Conservation (phyloP, 1,284 basidiomycete genomes). For the Rhodotorula sp. region DNA sequence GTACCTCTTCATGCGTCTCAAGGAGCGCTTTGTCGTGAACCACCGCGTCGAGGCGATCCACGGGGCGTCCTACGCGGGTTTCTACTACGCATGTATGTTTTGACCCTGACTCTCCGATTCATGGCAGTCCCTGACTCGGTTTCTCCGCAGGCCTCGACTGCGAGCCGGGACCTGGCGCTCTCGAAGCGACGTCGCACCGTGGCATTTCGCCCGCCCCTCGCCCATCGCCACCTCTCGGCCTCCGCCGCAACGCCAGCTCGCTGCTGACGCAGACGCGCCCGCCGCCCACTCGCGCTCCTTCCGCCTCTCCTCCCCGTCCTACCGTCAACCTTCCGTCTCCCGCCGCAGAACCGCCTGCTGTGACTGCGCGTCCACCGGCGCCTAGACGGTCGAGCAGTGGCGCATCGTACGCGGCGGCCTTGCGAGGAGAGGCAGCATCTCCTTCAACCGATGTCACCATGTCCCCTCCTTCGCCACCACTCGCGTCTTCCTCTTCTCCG, state of each 20-base stretch:
- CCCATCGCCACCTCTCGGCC: neutral
- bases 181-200: slow-evolving; percentile 12
- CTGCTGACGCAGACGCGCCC: slow-evolving; percentile 13
- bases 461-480: neutral
- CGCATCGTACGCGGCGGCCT: slow-evolving; percentile 21
- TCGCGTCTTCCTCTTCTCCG: neutral
- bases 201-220: slow-evolving; percentile 15
- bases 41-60: slow-evolving; percentile 82
- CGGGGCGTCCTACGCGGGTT: slow-evolving; percentile 89
- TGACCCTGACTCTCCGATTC: too few species aligned
- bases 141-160: slow-evolving; percentile 19
- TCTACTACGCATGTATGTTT: slow-evolving; percentile 67
- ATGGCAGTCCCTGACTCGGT: neutral
- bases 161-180: neutral
- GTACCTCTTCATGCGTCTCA: slow-evolving; percentile 87
- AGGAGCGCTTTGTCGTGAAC: slow-evolving; percentile 91
- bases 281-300: neutral
- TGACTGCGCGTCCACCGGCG: neutral
- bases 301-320: neutral
- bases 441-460: neutral
- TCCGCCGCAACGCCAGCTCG: neutral
- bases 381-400: slow-evolving; percentile 3
- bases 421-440: slow-evolving; percentile 6
- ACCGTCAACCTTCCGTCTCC: neutral
- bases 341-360: neutral